These are phyloP conservation scores for Fusarium brachygibbosum DNA, from an alignment of 2,329 filamentous ascomycete species.

Conservation along the genomic window DNA sequence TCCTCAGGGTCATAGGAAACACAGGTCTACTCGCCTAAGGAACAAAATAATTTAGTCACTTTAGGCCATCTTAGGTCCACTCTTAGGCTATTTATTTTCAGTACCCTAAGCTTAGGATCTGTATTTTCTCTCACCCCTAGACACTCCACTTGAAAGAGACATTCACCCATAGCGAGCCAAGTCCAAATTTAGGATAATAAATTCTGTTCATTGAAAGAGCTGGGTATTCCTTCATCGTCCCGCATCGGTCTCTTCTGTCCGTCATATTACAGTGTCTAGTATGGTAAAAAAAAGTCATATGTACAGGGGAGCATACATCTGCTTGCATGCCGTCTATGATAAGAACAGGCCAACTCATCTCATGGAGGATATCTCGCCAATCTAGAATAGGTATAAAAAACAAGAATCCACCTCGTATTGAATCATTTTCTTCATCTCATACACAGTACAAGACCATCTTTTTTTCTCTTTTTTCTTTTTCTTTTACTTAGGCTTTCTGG, in stretches of 20 bases:
- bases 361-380: conserved; percentile 9
- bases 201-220: conserved; percentile 36
- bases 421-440: conserved; percentile 11
- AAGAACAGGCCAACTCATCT: conserved; percentile 2
- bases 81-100: too few species aligned
- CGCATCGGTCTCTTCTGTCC: conserved; percentile 26
- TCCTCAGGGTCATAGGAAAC: too few species aligned
- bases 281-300: conserved; percentile 20
- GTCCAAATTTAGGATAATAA: neutral
- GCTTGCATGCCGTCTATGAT: conserved; percentile 35
- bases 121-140: too few species aligned
- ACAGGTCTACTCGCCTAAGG: too few species aligned
- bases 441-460: conserved; percentile 12
- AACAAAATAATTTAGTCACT: too few species aligned
- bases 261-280: conserved; percentile 41
- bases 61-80: too few species aligned
- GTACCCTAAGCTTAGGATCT: too few species aligned
- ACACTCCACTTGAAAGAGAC: too few species aligned
- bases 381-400: conserved; percentile 17
- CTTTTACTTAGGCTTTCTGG: conserved; percentile 7
- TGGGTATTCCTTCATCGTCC: conserved; percentile 33
- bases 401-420: neutral
- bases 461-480: neutral
- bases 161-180: neutral
- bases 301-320: conserved; percentile 35